These are phyloP conservation scores for Taiwanofungus camphoratus DNA, from an alignment of 1,284 basidiomycete genomes.

Conservation along the genomic window DNA sequence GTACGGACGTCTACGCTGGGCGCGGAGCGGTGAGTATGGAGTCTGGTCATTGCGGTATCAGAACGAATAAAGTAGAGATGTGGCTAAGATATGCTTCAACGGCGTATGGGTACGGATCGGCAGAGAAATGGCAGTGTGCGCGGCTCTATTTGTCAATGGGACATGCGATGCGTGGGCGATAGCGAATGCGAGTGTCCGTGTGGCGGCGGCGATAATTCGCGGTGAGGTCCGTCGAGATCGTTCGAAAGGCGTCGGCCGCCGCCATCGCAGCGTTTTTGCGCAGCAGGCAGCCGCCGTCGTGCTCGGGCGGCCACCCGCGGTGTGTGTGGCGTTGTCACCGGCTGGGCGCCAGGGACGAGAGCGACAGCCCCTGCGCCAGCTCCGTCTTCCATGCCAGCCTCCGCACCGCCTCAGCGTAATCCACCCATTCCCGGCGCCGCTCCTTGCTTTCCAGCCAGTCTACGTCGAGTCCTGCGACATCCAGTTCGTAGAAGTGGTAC, in stretches of 20 bases:
- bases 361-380: conserved; percentile 63
- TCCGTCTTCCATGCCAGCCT: conserved; percentile 76
- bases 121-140: conserved; percentile 1
- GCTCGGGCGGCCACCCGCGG: not conserved
- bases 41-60: conserved; percentile 1
- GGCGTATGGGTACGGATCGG: conserved; percentile 4
- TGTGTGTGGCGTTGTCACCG: conserved; percentile 18
- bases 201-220: not conserved
- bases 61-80: conserved; percentile 6
- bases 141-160: conserved; percentile 4
- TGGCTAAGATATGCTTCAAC: conserved; percentile 14
- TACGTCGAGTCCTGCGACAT: conserved; percentile 64
- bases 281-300: not conserved
- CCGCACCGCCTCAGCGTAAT: conserved; percentile 69
- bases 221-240: not conserved
- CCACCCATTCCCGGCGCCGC: conserved; percentile 77
- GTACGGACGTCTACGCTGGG: conserved; percentile 8
- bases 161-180: conserved; percentile 2
- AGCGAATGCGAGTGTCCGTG: conserved; percentile 10
- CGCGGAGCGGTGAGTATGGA: conserved; percentile 3
- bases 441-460: conserved; percentile 76
- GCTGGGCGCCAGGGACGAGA: conserved; percentile 58
- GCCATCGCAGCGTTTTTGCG: not conserved
- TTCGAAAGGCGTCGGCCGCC: not conserved
- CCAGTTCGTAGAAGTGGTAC: conserved; percentile 84